Conservation (phyloP, 352 stramenopile species). For the Phytophthora sojae region DNA sequence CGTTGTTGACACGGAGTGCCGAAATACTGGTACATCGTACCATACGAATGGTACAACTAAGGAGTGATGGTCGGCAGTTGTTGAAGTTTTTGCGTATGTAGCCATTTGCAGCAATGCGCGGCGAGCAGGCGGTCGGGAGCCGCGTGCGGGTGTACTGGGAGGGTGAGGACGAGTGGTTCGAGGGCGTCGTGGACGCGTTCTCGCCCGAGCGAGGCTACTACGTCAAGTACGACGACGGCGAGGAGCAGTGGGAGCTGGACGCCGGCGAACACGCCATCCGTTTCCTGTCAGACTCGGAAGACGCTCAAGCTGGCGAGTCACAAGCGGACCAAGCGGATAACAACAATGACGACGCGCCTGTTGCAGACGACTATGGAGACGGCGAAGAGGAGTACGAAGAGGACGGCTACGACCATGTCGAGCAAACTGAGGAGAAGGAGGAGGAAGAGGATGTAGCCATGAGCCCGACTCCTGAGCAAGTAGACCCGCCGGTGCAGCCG, state of each 20-base stretch:
- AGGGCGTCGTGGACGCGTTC: slow-evolving; percentile 55
- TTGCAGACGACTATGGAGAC: slow-evolving; percentile 4
- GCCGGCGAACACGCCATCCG: slow-evolving; percentile 31
- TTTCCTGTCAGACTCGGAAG: slow-evolving; percentile 14
- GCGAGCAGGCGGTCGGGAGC: slow-evolving; percentile 41
- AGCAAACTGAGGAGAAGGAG: slow-evolving; percentile 3
- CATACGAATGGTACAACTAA: background rate
- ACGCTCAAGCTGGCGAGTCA: background rate
- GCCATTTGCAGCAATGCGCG: slow-evolving; percentile 15
- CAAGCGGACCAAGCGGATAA: slow-evolving; percentile 34
- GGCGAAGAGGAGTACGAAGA: slow-evolving; percentile 27
- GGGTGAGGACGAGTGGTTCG: slow-evolving; percentile 71
- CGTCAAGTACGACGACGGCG: slow-evolving; percentile 78
- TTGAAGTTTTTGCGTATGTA: slow-evolving; percentile 32
- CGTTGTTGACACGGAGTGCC: background rate
- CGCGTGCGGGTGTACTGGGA: slow-evolving; percentile 79
- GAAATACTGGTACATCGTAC: background rate
- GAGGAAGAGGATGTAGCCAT: background rate
- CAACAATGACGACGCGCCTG: background rate
- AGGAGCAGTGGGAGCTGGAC: slow-evolving; percentile 77
- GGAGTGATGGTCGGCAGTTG: slow-evolving; percentile 1
- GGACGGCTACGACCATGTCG: slow-evolving; percentile 5
- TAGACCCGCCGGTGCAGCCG: background rate
- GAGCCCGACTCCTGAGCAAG: background rate
- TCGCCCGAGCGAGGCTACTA: slow-evolving; percentile 52